Evolutionary conservation across 176 grass and related monocot genomes (phyloP).

Genomic region (Carex parvula): DNA sequence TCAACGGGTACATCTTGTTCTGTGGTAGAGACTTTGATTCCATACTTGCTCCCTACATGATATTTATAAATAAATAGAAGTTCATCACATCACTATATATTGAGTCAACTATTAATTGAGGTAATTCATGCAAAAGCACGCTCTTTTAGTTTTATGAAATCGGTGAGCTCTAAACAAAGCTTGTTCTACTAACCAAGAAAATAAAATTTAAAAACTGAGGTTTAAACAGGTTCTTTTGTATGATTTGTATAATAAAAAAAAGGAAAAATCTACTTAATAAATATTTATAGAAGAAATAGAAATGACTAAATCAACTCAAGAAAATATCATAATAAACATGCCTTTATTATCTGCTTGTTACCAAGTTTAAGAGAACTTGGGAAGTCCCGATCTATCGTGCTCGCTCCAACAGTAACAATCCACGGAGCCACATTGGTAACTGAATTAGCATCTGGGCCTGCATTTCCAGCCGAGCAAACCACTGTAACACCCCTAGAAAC

Average conservation of each 20-base stretch:
- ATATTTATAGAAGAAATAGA: not conserved
- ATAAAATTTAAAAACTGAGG: not conserved
- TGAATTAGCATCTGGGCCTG: conserved; percentile 29
- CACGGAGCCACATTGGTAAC: conserved; percentile 55
- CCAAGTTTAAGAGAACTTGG: conserved; percentile 56
- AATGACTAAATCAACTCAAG: not conserved
- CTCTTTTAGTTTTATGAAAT: not conserved
- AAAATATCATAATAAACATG: not conserved
- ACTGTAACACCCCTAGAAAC: conserved; percentile 38
- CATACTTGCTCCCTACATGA: conserved; percentile 23
- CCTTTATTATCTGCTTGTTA: conserved; percentile 31
- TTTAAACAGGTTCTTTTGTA: not conserved
- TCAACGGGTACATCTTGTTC: conserved; percentile 22
- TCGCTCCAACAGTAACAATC: conserved; percentile 79
- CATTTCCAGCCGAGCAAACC: conserved; percentile 77
- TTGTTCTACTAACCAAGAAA: not conserved
- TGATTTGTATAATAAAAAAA: not conserved
- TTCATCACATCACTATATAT: not conserved
- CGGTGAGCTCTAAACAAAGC: not conserved
- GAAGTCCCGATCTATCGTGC: conserved; percentile 70
- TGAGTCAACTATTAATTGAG: not conserved
- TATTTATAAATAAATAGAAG: not conserved
- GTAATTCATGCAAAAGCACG: not conserved
- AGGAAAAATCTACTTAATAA: not conserved
- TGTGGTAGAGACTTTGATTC: conserved; percentile 1